phyloP scores from a whole-genome alignment of 2,329 filamentous ascomycete genomes.

The Cordyceps cateniannulata region DNA sequence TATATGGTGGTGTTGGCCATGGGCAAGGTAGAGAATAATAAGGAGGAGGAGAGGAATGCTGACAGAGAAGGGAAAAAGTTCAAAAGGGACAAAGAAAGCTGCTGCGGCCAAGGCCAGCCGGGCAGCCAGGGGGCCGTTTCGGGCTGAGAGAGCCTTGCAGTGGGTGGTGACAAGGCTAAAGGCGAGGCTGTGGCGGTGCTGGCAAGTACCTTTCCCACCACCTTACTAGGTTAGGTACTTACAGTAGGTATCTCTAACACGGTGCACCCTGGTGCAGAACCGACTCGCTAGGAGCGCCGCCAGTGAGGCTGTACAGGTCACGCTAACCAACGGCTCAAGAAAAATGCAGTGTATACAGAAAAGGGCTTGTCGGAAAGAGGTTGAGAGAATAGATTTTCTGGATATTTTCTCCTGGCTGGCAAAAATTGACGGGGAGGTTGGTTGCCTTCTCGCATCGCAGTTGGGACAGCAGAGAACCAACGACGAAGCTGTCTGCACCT shows the following conservation, averaged over 20 bases:
- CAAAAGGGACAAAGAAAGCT: neutral
- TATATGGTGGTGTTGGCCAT: neutral
- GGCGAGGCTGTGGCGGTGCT: neutral
- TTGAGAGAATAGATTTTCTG: neutral
- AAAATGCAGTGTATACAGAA: neutral
- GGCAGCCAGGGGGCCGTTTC: neutral
- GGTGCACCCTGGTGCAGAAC: too few relatives aligned
- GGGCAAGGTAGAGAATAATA: neutral
- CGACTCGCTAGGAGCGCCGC: too few relatives aligned
- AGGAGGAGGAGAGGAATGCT: neutral
- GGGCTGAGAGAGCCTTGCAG: slow-evolving; percentile 1
- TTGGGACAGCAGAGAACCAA: neutral
- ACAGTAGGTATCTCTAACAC: too few relatives aligned
- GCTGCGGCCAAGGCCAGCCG: neutral
- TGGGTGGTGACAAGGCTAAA: neutral
- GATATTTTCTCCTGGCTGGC: neutral
- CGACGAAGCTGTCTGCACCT: neutral
- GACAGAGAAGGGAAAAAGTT: neutral
- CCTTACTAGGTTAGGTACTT: too few relatives aligned
- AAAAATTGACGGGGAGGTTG: neutral
- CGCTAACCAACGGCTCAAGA: neutral
- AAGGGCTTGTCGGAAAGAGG: neutral
- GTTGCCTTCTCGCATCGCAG: neutral
- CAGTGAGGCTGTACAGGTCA: neutral
- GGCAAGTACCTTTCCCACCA: too few relatives aligned